Evolutionary conservation across 208 protist species (phyloP), one percentile per base, ranked within the genome.

Genomic region (Herpetomonas tarakana): DNA sequence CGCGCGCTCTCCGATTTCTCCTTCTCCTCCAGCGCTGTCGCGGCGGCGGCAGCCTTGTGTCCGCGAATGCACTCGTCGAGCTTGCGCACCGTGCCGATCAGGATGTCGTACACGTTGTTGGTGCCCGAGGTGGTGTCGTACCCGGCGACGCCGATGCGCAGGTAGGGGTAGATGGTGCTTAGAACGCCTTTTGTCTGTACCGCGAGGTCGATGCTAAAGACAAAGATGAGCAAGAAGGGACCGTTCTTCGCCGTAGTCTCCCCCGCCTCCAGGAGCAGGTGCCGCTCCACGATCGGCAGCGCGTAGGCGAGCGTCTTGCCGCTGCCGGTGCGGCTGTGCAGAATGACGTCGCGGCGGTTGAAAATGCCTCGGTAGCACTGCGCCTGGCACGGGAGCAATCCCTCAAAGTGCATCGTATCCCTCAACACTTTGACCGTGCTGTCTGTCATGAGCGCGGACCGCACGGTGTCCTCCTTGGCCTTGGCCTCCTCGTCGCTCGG

Each of bases 291-390:
- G 49, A 96, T 75, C 6, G 99, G 99, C 14, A 99, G 92, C 11
- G 99, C 85, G 77, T 99, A 99, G 16, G 98, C 97, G 0, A 99
- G 69, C 29, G 99, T 99, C 81, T 99, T 99, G 26, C 98, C 97
- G 62, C 79, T 94, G 53, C 96, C 95, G 26, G 95, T 98, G 62
- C 94, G 89, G 58, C 93, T 94, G 73, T 97, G 93, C 51, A 96
- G 75, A 38, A 98, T 88, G 52, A 97, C 77, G 58, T 98, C 93
- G 35, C 86, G 81, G 22, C 86, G 78, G 38, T 83, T 81, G 56
- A 93, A 93, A 46, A 96, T 88, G 30, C 86, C 86, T 24, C 80
- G 78, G 64, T 92, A 96, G 71, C 83, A 92, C 66, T 96, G 86
- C 35, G 90, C 86, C 62, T 96, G 90, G 61, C 79, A 86, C 11